Conservation (phyloP, 371 early-diverging fungal genomes). For the Mortierella sp. region DNA sequence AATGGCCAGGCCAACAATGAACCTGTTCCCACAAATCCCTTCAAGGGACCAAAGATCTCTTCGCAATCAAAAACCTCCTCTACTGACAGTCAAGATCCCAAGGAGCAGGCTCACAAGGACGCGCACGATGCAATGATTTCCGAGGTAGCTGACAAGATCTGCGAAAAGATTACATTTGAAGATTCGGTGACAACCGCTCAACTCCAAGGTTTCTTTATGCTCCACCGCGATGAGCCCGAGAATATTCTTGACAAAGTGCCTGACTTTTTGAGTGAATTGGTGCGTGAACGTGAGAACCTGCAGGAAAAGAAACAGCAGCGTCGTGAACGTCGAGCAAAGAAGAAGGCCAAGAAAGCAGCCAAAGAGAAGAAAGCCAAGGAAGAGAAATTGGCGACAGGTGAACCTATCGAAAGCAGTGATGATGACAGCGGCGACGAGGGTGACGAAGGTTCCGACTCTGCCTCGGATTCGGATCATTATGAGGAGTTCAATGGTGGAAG, state of each 20-base stretch:
- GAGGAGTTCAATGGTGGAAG: constrained; percentile 28
- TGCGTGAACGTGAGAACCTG: constrained; percentile 29
- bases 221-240: constrained; percentile 49
- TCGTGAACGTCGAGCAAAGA: constrained; percentile 29
- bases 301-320: constrained; percentile 38
- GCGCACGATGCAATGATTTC: constrained; percentile 44
- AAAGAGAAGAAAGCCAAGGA: constrained; percentile 49
- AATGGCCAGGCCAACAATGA: constrained; percentile 31
- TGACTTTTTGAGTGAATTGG: constrained; percentile 40
- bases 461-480: constrained; percentile 42
- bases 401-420: constrained; percentile 25
- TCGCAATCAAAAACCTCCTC: not conserved
- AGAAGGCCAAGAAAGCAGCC: constrained; percentile 45
- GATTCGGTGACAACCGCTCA: constrained; percentile 64
- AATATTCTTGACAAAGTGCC: constrained; percentile 40
- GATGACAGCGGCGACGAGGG: constrained; percentile 22
- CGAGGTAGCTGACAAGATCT: constrained; percentile 35
- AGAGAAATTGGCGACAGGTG: constrained; percentile 44
- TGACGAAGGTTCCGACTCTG: not conserved
- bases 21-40: not conserved
- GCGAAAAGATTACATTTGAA: constrained; percentile 44
- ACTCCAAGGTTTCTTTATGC: constrained; percentile 59
- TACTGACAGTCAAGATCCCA: constrained; percentile 13
- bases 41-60: not conserved
- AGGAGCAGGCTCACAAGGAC: constrained; percentile 42